Base-by-base conservation (phyloP, 805 yeast genomes). In the Wickerhamiella kurtzmanii region DNA sequence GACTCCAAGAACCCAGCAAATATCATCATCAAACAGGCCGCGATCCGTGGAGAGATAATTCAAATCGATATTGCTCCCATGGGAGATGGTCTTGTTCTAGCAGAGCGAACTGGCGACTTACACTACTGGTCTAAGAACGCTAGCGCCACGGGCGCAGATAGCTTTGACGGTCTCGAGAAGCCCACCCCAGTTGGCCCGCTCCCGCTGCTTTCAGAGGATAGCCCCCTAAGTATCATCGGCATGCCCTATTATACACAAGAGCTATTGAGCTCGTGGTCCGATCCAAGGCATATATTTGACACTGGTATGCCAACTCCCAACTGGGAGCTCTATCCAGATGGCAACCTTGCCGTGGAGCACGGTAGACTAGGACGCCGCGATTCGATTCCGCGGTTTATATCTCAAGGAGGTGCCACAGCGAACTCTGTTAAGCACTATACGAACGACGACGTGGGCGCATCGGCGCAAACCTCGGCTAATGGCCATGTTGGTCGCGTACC, bases 161-260 rank as follows among this genome's bases (percentile, higher is more conserved):
- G 17, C 28, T 57, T 52, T n/a, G 48, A 44, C 22, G 56, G 59
- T 19, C 50, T 60, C 2, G 60, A 70, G 59, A 57, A 59, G 55
- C 55, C 69, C 44, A 51, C 66, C 44, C 41, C 56, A 16, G 40
- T 50, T 48, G 49, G 57, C 48, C 47, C 55, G 19, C 60, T 63
- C 1, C 53, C 47, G 49, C 2, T 11, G 5, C 35, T 52, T 8
- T 20, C 44, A 2, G 5, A 37, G 3, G 47, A 44, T 6, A 40
- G 43, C 8, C 87, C 96, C 0, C 68, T 89, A 48, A 80, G 78
- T 43, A 59, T 76, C 1, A 69, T 92, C 2, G 96, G 96, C 8
- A 66, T 92, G 75, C 97, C 98, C 0, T 85, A 79, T 56, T 92
- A 86, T 61, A 77, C 77, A 47, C 83, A 81, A 38, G 73, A 73